Evolutionary conservation across 495 filamentous ascomycete species (phyloP), one percentile per base, ranked within the genome.

Genomic region (Penicillium arizonense): DNA sequence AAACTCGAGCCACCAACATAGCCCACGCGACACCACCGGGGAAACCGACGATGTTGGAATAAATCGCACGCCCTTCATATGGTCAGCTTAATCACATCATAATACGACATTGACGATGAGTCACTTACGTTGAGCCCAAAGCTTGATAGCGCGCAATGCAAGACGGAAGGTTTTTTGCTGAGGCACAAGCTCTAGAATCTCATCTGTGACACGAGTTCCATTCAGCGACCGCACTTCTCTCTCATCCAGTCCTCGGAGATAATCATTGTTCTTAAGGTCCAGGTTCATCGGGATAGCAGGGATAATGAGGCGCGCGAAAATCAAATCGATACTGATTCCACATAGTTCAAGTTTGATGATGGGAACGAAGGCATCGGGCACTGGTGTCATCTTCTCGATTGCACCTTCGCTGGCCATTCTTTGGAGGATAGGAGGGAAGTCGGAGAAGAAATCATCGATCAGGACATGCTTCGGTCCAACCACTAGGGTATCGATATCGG

Each of bases 1-100:
- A 98, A 40, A 97, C 89, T 52, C 94, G 79, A 20, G 94, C 94
- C 16, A 97, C 91, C 59, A 97, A 76, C 87, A 98, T 96, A 26
- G 93, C 94, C 90, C 92, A 98, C 16, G 94, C 94, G 43, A 98
- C 91, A 72, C 94, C 94, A 52, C 94, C 94, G 9, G 94, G 95
- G 57, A 91, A 98, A 13, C 94, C 94, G 50, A 96, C 90, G 53
- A 98, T 88, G 60, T 96, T 96, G 45, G 90, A 88, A 65, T 97
- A 97, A 14, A 97, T 89, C 10, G 89, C 94, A 49, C 91, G 87
- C 12, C 76, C 82, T 86, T n/a, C 13, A 36, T 14, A 57, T 42
- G 57, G 55, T 45, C 28, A 18, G 34, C 21, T 8, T 11, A 30
- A 30, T 10, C 28, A 10, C 6, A 10, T 8, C 28, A 30, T 9